phyloP scores from a whole-genome alignment of 306 rosid species.

The Macrotyloma uniflorum region DNA sequence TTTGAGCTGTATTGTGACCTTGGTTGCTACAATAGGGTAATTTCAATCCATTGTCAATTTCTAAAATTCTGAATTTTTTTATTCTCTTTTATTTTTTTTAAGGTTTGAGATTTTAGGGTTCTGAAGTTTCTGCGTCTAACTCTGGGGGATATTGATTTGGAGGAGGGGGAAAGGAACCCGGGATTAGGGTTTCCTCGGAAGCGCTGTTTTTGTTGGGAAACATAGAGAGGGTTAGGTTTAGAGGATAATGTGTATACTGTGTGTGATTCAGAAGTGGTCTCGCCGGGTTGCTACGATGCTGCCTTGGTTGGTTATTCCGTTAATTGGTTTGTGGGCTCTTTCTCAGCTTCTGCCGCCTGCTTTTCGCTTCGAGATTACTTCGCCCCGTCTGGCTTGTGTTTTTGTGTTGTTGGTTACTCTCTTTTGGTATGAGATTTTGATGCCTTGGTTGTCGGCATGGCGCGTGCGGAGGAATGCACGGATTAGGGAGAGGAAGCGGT shows the following conservation, averaged over 20 bases:
- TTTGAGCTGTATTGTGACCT: conserved; percentile 29
- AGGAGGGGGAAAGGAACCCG: conserved; percentile 29
- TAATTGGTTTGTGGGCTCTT: conserved; percentile 94
- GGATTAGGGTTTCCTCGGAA: conserved; percentile 62
- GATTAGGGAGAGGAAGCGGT: conserved; percentile 89
- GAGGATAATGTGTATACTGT: conserved; percentile 99
- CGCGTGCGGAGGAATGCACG: conserved; percentile 73
- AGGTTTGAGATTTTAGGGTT: conserved; percentile 70
- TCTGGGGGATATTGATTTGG: conserved; percentile 46
- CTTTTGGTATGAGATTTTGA: conserved; percentile 99
- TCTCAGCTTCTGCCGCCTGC: conserved; percentile 99
- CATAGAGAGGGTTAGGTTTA: conserved; percentile 43
- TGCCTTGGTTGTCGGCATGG: conserved; percentile 99
- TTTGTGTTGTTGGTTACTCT: conserved; percentile 91
- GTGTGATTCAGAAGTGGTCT: conserved; percentile 99
- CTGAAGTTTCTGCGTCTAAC: conserved; percentile 47
- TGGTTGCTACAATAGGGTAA: conserved; percentile 41
- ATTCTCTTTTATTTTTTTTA: background rate
- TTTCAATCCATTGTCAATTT: conserved; percentile 20
- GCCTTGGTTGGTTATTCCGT: conserved; percentile 98
- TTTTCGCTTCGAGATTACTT: conserved; percentile 92
- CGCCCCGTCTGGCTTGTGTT: conserved; percentile 93
- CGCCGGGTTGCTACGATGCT: conserved; percentile 99
- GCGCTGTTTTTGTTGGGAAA: conserved; percentile 45
- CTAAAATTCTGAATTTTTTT: conserved; percentile 39